These are phyloP conservation scores for Eucalyptus rudis DNA, from an alignment of 345 rosid genomes.

Conservation along the genomic window DNA sequence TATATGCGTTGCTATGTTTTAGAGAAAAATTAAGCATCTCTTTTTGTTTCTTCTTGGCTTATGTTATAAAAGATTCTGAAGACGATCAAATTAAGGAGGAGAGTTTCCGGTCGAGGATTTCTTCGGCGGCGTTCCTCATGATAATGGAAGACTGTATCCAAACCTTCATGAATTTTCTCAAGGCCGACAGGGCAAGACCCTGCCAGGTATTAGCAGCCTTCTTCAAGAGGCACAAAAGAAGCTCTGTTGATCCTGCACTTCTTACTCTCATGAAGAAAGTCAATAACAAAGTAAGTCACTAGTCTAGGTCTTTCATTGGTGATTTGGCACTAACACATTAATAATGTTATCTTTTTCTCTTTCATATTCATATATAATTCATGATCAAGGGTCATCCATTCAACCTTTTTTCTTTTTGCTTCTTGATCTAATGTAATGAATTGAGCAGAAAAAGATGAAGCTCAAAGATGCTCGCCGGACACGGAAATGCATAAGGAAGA, in stretches of 20 bases:
- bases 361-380: not conserved
- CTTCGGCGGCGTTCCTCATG: constrained; percentile 67
- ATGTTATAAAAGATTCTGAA: constrained; percentile 31
- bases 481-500: constrained; percentile 62
- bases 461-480: constrained; percentile 66
- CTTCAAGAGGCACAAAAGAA: constrained; percentile 50
- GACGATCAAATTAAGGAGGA: constrained; percentile 43
- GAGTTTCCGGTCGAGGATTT: constrained; percentile 51
- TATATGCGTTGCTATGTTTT: not conserved
- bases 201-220: constrained; percentile 60
- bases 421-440: not conserved
- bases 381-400: not conserved
- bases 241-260: constrained; percentile 74
- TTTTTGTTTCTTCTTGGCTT: not conserved
- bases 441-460: constrained; percentile 70
- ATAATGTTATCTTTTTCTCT: not conserved
- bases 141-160: constrained; percentile 91
- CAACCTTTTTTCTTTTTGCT: not conserved
- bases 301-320: not conserved
- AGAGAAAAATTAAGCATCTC: not conserved
- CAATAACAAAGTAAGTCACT: constrained; percentile 54
- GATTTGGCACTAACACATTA: not conserved
- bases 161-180: constrained; percentile 91
- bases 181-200: constrained; percentile 72
- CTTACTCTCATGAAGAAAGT: constrained; percentile 76